phyloP scores from a whole-genome alignment of 140 eudicot genomes.

The Stevia rebaudiana region DNA sequence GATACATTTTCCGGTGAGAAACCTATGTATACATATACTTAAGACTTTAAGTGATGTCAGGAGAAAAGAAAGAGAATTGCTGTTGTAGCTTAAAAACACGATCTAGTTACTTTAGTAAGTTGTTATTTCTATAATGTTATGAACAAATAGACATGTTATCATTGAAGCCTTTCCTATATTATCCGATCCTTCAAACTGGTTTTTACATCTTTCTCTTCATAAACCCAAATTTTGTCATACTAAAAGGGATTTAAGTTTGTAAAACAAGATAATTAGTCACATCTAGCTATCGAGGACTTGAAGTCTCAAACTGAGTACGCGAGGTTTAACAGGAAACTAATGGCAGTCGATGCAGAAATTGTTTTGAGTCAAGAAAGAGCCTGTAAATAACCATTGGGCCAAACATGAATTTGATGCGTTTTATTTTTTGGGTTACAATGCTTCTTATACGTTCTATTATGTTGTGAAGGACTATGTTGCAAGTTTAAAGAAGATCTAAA shows the following conservation, averaged over 20 bases:
- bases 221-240: background rate
- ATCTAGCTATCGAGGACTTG: conserved; percentile 6
- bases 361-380: background rate
- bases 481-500: conserved; percentile 3
- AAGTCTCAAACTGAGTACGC: background rate
- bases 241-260: conserved; percentile 1
- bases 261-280: background rate
- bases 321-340: background rate
- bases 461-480: background rate
- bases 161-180: background rate
- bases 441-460: background rate
- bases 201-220: background rate
- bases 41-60: conserved; percentile 7
- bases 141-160: background rate
- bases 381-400: background rate
- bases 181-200: background rate
- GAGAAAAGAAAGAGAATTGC: background rate
- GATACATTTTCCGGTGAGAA: background rate
- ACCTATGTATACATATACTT: background rate
- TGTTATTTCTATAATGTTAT: conserved; percentile 3
- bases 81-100: conserved; percentile 8
- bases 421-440: background rate
- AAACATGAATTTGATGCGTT: background rate
- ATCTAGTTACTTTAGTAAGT: background rate
- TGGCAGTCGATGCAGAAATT: background rate